A percentile compares a stretch with the other conserved stretches of the same genome.
phyloP scores from a whole-genome alignment of 2,329 filamentous ascomycete species.

The Aspergillus fijiensis region DNA sequence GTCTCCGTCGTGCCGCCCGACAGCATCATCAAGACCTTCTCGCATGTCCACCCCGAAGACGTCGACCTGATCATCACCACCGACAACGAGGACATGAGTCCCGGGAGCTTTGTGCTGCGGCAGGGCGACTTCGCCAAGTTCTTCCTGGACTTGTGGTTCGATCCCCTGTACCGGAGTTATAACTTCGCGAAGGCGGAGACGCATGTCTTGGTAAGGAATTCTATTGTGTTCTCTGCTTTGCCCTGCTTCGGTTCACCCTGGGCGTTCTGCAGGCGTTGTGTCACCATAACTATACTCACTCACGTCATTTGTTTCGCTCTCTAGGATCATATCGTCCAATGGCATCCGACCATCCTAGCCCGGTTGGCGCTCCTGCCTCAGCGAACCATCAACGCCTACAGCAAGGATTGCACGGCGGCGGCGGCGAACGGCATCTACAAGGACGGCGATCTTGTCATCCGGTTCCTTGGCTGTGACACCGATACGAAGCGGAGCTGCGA shows the following conservation, averaged over 20 bases:
- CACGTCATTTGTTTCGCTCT: constrained; percentile 22
- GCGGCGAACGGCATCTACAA: constrained; percentile 64
- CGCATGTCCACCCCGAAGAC: constrained; percentile 71
- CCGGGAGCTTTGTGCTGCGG: constrained; percentile 74
- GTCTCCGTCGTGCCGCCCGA: constrained; percentile 87
- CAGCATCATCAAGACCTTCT: constrained; percentile 94
- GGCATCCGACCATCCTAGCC: constrained; percentile 93
- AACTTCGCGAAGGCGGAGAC: constrained; percentile 94
- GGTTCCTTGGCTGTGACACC: constrained; percentile 71
- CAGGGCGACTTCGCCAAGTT: constrained; percentile 90
- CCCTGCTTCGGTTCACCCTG: background rate
- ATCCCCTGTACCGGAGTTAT: constrained; percentile 88
- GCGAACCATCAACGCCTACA: constrained; percentile 77
- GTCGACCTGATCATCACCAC: constrained; percentile 83
- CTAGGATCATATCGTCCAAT: constrained; percentile 85
- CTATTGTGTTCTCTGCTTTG: background rate
- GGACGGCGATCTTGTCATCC: constrained; percentile 80
- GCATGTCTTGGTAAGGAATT: constrained; percentile 73
- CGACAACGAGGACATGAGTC: constrained; percentile 74
- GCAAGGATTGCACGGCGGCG: constrained; percentile 42
- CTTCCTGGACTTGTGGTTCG: constrained; percentile 93
- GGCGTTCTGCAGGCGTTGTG: background rate
- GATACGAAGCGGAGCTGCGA: constrained; percentile 62
- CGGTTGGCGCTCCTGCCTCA: constrained; percentile 90
- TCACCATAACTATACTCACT: constrained; percentile 19